Percentiles rank a stretch among this genome's conserved stretches.
Evolutionary conservation across 768 basidiomycete species (phyloP).

Genomic region (Amanita rubescens): DNA sequence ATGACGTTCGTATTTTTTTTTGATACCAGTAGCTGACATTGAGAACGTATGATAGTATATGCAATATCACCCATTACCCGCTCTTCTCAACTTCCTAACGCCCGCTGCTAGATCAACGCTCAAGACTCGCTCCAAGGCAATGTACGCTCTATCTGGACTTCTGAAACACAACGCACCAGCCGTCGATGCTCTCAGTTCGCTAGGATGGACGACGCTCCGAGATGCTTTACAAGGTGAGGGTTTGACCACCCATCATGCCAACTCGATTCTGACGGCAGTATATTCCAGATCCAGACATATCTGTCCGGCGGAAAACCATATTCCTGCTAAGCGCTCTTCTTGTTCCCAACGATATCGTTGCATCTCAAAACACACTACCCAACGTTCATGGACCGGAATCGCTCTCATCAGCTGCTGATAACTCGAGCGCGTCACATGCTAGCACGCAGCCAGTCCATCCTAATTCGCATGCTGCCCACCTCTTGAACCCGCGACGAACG

Average conservation of each 20-base stretch:
- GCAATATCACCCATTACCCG: constrained; percentile 55
- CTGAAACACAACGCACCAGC: constrained; percentile 74
- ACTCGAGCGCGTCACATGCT: constrained; percentile 9
- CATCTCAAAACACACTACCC: constrained; percentile 14
- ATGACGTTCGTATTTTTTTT: constrained; percentile 43
- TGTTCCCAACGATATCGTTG: constrained; percentile 30
- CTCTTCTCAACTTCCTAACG: constrained; percentile 53
- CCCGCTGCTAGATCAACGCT: constrained; percentile 42
- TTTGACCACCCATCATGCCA: not conserved
- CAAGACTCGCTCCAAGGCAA: constrained; percentile 64
- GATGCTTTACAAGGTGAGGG: constrained; percentile 55
- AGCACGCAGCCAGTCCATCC: constrained; percentile 41
- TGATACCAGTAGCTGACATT: not conserved
- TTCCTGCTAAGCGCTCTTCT: constrained; percentile 74
- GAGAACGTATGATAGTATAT: constrained; percentile 41
- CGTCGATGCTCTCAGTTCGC: constrained; percentile 40
- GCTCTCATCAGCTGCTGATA: constrained; percentile 11
- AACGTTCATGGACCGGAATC: constrained; percentile 19
- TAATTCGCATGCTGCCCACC: constrained; percentile 66
- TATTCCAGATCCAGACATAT: constrained; percentile 62
- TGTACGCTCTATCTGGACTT: constrained; percentile 74
- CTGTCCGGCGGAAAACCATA: constrained; percentile 67
- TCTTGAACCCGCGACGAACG: constrained; percentile 45
- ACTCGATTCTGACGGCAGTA: not conserved
- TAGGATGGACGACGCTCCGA: constrained; percentile 61